Base-by-base conservation (phyloP, 345 rosid species). In the Alliaria petiolata region DNA sequence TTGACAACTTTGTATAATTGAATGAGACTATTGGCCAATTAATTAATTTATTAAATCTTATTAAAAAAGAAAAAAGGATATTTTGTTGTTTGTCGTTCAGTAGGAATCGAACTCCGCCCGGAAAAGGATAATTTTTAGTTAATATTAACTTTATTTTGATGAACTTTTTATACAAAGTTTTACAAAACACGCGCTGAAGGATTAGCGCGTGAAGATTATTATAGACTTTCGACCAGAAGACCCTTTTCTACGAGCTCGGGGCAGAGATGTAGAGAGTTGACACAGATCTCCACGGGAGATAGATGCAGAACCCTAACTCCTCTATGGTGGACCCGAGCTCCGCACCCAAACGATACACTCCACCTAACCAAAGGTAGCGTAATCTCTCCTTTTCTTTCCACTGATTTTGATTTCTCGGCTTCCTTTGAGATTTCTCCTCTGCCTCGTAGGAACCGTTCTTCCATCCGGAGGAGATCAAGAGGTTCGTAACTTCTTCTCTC, bases 311-410 rank as follows among this genome's bases (percentile, higher is more conserved):
- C 84, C 87, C 88, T 71, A 65, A 84, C 50, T 78, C 84, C 8
- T 67, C 80, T 0, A 76, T 73, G 47, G 52, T 82, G 2, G 89
- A 85, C 61, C 43, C 86, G 67, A 9, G 75, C 58, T 52, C 78
- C 14, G 65, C 55, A 42, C 74, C 70, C 65, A 91, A 81, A 78
- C 95, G 95, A 74, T 87, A 88, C 62, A 83, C 92, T 82, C 97
- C 89, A 65, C 95, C 95, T 33, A 87, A 83, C 83, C 97, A 87
- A 75, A 86, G 97, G 97, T 62, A 51, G 10, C 6, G 10, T 14
- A 12, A 39, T 11, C 42, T 17, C 5, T 22, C 7, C 16, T n/a
- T 8, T 12, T 26, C 51, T 39, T 43, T 13, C 10, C 25, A 49
- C 11, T 49, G 46, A 49, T 67, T 19, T 14, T 35, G 35, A 49